Conservation (phyloP, 768 basidiomycete species). For the Leccinum ochraceum region DNA sequence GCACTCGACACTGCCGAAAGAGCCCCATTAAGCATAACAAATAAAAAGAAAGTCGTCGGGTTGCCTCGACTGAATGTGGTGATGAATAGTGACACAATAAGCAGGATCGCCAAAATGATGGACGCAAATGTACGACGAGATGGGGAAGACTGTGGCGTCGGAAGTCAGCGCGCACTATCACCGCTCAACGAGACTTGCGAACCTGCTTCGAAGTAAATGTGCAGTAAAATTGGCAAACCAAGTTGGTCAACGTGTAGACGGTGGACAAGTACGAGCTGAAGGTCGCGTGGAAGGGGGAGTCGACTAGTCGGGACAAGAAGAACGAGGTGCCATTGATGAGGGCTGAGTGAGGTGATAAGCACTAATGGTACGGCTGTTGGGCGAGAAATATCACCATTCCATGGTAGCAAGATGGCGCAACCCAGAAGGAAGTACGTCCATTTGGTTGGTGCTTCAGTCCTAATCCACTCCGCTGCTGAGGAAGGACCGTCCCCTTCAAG, state of each 20-base stretch:
- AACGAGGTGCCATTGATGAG: conserved; percentile 86
- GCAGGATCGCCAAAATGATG: conserved; percentile 50
- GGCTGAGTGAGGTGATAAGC: conserved; percentile 44
- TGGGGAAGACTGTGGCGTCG: conserved; percentile 50
- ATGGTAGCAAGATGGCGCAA: conserved; percentile 77
- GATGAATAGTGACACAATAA: conserved; percentile 62
- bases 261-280: conserved; percentile 70
- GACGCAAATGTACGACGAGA: conserved; percentile 56
- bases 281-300: conserved; percentile 54
- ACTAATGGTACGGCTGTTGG: neutral
- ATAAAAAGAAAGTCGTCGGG: conserved; percentile 60
- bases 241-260: conserved; percentile 62
- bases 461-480: conserved; percentile 27
- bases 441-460: conserved; percentile 45
- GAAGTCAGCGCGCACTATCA: conserved; percentile 7
- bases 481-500: conserved; percentile 10
- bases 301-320: conserved; percentile 68
- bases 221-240: conserved; percentile 73
- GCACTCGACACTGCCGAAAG: conserved; percentile 64
- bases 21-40: conserved; percentile 62
- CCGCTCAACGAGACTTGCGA: conserved; percentile 22
- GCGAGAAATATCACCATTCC: conserved; percentile 69
- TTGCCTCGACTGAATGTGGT: conserved; percentile 62
- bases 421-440: conserved; percentile 78
- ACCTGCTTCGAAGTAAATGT: conserved; percentile 71